phyloP scores from a whole-genome alignment of 768 basidiomycete genomes.

The Pleurotus platypus region DNA sequence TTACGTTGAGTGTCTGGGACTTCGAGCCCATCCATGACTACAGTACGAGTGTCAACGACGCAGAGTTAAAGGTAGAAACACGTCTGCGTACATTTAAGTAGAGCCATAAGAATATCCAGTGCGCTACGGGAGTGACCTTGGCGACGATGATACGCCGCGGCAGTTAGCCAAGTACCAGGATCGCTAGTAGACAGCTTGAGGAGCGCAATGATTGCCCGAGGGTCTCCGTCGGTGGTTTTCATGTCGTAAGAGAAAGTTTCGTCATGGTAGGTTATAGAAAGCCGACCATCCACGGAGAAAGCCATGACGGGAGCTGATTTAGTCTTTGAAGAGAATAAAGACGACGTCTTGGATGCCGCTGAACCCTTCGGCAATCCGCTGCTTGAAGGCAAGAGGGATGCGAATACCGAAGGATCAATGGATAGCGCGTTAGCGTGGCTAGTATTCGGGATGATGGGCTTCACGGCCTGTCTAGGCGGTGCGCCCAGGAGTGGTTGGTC shows the following conservation, averaged over 20 bases:
- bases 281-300: slow-evolving; percentile 19
- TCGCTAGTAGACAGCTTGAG: slow-evolving; percentile 42
- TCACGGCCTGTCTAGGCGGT: neutral
- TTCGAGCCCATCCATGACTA: slow-evolving; percentile 34
- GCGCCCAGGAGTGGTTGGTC: neutral
- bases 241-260: slow-evolving; percentile 41
- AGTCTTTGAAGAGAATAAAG: slow-evolving; percentile 1
- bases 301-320: slow-evolving; percentile 6
- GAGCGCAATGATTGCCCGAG: slow-evolving; percentile 39
- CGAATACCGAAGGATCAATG: neutral
- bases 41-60: slow-evolving; percentile 6
- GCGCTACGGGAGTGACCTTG: slow-evolving; percentile 43
- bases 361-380: neutral
- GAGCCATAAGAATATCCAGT: slow-evolving; percentile 34
- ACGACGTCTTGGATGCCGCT: neutral
- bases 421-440: neutral
- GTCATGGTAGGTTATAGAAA: slow-evolving; percentile 34
- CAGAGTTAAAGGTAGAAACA: neutral
- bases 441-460: neutral
- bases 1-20: slow-evolving; percentile 35
- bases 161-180: slow-evolving; percentile 53
- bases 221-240: slow-evolving; percentile 37
- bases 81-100: slow-evolving; percentile 42
- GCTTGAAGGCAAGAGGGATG: neutral
- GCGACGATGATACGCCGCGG: slow-evolving; percentile 50